Evolutionary conservation across 2,329 filamentous ascomycete genomes (phyloP).

Genomic region (Apiospora koreana): DNA sequence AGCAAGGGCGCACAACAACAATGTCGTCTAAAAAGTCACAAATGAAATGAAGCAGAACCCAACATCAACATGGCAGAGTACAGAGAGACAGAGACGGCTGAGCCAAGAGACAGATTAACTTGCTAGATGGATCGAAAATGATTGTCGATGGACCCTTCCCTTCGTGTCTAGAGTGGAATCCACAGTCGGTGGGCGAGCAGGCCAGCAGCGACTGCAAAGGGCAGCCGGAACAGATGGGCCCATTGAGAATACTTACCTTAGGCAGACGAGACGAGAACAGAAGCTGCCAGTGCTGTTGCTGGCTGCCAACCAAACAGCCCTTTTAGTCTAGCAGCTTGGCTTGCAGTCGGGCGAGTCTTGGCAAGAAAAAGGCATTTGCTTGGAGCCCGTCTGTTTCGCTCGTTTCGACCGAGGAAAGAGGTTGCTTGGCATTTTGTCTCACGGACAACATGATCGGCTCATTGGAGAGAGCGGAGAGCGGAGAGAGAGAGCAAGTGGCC

Average conservation of each 20-base stretch:
- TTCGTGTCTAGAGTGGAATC: neutral
- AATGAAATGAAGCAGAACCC: neutral
- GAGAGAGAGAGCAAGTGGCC: neutral
- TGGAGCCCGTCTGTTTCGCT: neutral
- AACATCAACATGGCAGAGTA: neutral
- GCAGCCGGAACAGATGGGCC: neutral
- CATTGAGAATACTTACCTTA: neutral
- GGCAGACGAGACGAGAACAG: neutral
- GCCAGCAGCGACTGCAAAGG: neutral
- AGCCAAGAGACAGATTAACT: neutral
- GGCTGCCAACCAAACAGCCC: neutral
- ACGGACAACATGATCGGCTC: slow-evolving; percentile 1
- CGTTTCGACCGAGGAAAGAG: neutral
- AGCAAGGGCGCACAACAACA: neutral
- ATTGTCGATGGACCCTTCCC: neutral
- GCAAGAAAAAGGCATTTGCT: neutral
- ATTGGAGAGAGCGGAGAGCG: neutral
- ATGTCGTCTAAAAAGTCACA: neutral
- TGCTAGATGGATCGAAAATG: neutral
- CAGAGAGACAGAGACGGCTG: neutral
- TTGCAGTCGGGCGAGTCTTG: neutral
- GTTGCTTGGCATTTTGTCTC: slow-evolving; percentile 5
- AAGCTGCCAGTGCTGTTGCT: too few species aligned
- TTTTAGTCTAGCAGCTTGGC: neutral
- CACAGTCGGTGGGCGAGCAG: neutral